Evolutionary conservation across 1,139 yeast genomes (phyloP).

Genomic region (Diutina siamensis): DNA sequence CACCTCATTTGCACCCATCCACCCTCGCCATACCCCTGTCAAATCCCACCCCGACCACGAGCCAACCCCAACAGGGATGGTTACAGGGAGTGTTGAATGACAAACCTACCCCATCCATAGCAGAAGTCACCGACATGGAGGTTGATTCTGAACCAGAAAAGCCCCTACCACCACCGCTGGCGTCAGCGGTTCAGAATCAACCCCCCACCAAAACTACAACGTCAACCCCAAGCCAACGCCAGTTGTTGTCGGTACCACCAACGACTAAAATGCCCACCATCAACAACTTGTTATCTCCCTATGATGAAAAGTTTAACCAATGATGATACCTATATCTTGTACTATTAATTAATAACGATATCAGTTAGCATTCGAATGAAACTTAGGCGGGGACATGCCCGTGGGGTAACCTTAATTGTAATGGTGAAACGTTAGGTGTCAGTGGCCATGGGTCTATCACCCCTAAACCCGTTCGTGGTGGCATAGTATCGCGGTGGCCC

Average conservation of each 20-base stretch:
- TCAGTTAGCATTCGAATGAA: too few relatives aligned
- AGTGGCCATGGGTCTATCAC: too few relatives aligned
- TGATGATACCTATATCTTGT: not conserved
- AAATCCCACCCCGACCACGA: not conserved
- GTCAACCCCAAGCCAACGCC: not conserved
- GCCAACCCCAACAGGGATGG: not conserved
- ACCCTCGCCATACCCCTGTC: not conserved
- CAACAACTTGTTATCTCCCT: slow-evolving; percentile 22
- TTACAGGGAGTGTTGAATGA: not conserved
- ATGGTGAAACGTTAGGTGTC: too few relatives aligned
- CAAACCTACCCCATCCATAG: too few relatives aligned
- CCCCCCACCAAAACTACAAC: not conserved
- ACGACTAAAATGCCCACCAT: slow-evolving; percentile 24
- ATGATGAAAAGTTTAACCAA: slow-evolving; percentile 12
- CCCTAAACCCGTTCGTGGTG: too few relatives aligned
- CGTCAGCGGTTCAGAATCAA: not conserved
- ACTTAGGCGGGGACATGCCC: not conserved
- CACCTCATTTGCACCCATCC: not conserved
- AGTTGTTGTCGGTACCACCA: not conserved
- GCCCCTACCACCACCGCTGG: not conserved
- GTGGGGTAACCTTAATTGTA: not conserved
- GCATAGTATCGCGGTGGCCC: too few relatives aligned
- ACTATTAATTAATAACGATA: not conserved
- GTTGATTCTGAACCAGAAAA: not conserved
- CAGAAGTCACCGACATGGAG: not conserved